Evolutionary conservation across 2,329 filamentous ascomycete species (phyloP).

Genomic region (Nothophoma quercina): DNA sequence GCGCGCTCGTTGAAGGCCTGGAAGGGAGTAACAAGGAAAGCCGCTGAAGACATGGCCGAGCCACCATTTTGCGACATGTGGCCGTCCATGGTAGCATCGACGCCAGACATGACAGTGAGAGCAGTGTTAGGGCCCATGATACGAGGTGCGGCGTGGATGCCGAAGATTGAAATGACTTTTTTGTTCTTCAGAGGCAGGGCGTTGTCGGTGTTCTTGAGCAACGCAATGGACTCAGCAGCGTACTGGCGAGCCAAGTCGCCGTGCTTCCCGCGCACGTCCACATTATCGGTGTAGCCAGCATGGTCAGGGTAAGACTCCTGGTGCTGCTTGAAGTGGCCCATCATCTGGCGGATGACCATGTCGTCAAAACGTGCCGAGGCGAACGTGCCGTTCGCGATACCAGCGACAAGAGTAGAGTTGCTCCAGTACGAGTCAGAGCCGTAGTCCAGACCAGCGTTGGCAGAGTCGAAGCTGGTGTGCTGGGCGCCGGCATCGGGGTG

Average conservation of each 20-base stretch:
- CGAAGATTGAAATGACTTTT: conserved; percentile 11
- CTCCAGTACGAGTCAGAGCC: conserved; percentile 25
- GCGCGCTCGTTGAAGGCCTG: conserved; percentile 19
- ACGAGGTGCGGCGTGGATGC: conserved; percentile 12
- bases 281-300: conserved; percentile 12
- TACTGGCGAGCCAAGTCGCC: conserved; percentile 17
- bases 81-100: conserved; percentile 18
- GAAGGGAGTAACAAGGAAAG: conserved; percentile 11
- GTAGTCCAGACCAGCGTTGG: conserved; percentile 55
- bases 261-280: conserved; percentile 19
- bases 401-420: conserved; percentile 25
- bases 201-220: conserved; percentile 61
- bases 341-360: conserved; percentile 25
- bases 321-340: conserved; percentile 7
- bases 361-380: conserved; percentile 23
- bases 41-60: conserved; percentile 19
- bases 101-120: conserved; percentile 15
- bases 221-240: conserved; percentile 44
- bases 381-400: conserved; percentile 27
- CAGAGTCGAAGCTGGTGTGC: conserved; percentile 52
- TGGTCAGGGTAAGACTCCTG: conserved; percentile 10
- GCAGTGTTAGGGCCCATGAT: conserved; percentile 19
- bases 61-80: conserved; percentile 19
- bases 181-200: conserved; percentile 56
- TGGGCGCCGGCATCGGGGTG: conserved; percentile 53